phyloP scores from a whole-genome alignment of 208 protist genomes.

The Kentomonas sorsogonicus region DNA sequence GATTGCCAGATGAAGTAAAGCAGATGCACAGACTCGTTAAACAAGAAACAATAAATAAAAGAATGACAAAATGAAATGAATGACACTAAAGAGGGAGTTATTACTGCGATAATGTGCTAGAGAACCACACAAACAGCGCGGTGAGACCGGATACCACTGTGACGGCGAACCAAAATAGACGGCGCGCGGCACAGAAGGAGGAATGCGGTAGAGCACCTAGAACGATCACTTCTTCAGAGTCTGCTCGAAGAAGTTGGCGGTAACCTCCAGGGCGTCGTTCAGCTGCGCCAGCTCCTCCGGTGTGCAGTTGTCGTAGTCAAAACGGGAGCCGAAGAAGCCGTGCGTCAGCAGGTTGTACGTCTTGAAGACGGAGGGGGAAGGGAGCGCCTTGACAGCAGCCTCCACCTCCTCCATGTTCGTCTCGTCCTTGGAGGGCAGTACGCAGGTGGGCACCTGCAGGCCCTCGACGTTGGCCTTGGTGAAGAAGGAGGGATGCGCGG shows the following conservation, averaged over 20 bases:
- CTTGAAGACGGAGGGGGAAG: slow-evolving; percentile 25
- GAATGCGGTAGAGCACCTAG: neutral
- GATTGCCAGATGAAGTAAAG: neutral
- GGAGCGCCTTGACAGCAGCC: slow-evolving; percentile 21
- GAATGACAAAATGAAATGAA: neutral
- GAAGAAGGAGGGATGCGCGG: slow-evolving; percentile 36
- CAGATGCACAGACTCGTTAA: neutral
- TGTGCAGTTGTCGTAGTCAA: slow-evolving; percentile 24
- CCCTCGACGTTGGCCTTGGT: neutral
- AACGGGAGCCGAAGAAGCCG: slow-evolving; percentile 49
- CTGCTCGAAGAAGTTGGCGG: slow-evolving; percentile 29
- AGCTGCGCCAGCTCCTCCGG: slow-evolving; percentile 16
- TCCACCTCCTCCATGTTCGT: slow-evolving; percentile 23
- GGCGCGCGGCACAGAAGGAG: neutral
- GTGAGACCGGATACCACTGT: too few species aligned
- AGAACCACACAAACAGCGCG: too few species aligned
- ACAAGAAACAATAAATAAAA: slow-evolving; percentile 1
- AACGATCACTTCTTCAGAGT: slow-evolving; percentile 15
- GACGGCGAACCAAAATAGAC: neutral
- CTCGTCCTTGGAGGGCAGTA: slow-evolving; percentile 45
- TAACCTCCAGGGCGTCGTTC: slow-evolving; percentile 14
- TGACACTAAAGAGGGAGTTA: neutral
- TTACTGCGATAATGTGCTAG: too few species aligned
- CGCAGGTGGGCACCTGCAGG: slow-evolving; percentile 21
- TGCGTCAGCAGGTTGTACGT: slow-evolving; percentile 30